Evolutionary conservation across 169 alveolate species (phyloP).

Genomic region (Neospora caninum): DNA sequence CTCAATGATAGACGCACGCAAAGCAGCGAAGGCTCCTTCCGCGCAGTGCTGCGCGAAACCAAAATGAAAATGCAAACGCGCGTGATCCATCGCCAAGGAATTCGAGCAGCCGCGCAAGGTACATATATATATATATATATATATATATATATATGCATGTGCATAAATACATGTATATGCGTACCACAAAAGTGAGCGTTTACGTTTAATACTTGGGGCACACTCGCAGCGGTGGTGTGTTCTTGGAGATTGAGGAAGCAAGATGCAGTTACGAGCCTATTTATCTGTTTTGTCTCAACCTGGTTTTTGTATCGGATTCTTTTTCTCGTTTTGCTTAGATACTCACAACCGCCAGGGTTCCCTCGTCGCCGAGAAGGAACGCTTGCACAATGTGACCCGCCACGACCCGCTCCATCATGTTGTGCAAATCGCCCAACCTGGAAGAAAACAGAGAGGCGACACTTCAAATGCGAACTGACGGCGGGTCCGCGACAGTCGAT

Average conservation of each 20-base stretch:
- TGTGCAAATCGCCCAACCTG: constrained; percentile 83
- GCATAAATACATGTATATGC: neutral
- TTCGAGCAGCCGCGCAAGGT: neutral
- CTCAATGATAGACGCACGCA: constrained; percentile 83
- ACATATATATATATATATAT: neutral
- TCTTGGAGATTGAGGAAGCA: too few species aligned
- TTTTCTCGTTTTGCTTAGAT: too few species aligned
- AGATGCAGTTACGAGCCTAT: too few species aligned
- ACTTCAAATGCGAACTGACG: neutral
- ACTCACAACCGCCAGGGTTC: constrained; percentile 47
- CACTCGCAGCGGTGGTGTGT: too few species aligned
- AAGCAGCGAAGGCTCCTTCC: constrained; percentile 81
- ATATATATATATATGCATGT: neutral
- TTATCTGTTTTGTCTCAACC: too few species aligned
- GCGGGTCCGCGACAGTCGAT: constrained; percentile 4
- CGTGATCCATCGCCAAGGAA: neutral
- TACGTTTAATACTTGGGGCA: too few species aligned
- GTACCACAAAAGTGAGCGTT: neutral
- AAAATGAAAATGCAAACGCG: too few species aligned
- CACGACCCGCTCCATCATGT: constrained; percentile 84
- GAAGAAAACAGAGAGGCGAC: neutral
- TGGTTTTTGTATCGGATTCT: too few species aligned
- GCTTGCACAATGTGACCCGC: constrained; percentile 88
- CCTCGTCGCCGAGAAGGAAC: constrained; percentile 85
- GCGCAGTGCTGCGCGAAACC: constrained; percentile 83